Evolutionary conservation across 352 stramenopile genomes (phyloP).

Genomic region (Phytophthora tubulina): DNA sequence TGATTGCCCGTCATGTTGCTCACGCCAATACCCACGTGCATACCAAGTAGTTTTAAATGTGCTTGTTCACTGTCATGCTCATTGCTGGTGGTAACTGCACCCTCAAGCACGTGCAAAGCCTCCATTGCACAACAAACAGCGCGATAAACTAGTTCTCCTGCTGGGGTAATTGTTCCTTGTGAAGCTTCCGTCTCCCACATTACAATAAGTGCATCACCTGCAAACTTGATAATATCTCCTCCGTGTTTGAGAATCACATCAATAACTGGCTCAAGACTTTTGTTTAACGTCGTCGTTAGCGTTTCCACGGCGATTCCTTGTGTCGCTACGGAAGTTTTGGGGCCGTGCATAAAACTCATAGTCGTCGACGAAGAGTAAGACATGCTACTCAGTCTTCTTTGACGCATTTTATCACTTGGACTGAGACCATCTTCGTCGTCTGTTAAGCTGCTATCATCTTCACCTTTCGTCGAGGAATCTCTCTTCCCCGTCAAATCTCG

Average conservation of each 20-base stretch:
- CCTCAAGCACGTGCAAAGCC: constrained; percentile 55
- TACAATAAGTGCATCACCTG: constrained; percentile 81
- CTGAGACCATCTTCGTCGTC: constrained; percentile 25
- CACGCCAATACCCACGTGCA: constrained; percentile 88
- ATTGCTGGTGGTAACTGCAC: constrained; percentile 7
- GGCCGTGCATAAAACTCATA: constrained; percentile 60
- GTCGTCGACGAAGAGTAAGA: constrained; percentile 10
- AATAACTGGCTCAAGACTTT: constrained; percentile 82
- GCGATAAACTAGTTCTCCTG: constrained; percentile 64
- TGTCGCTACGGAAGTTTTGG: constrained; percentile 54
- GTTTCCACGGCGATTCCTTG: constrained; percentile 78
- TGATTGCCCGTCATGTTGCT: constrained; percentile 83
- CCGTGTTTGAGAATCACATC: constrained; percentile 78
- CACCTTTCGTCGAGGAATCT: constrained; percentile 12
- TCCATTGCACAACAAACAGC: constrained; percentile 69
- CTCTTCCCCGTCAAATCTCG: constrained; percentile 14
- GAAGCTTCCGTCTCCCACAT: constrained; percentile 82
- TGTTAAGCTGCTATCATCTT: constrained; percentile 14
- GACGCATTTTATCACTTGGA: constrained; percentile 53
- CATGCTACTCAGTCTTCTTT: constrained; percentile 43
- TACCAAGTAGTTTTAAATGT: constrained; percentile 54
- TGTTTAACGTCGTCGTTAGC: constrained; percentile 80
- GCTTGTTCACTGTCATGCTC: constrained; percentile 22
- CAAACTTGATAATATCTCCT: constrained; percentile 89
- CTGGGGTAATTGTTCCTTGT: constrained; percentile 38